These are phyloP conservation scores for Aegilops bicornis DNA, from an alignment of 176 grass and related monocot genomes.

Conservation along the genomic window DNA sequence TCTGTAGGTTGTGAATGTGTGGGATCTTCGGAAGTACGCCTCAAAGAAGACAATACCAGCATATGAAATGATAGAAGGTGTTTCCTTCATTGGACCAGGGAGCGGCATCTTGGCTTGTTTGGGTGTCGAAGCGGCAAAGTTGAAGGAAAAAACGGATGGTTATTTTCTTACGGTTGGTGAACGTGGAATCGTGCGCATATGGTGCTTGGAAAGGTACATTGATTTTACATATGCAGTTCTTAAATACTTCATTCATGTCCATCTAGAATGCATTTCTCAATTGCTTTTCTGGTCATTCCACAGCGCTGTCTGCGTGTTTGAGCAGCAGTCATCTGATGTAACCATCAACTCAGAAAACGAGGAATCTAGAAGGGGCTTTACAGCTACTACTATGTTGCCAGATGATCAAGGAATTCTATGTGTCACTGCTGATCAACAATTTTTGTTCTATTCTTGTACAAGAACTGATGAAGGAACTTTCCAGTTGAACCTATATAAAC, in stretches of 20 bases:
- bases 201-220: slow-evolving; percentile 81
- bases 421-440: slow-evolving; percentile 91
- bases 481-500: slow-evolving; percentile 67
- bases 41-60: slow-evolving; percentile 82
- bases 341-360: slow-evolving; percentile 61
- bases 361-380: slow-evolving; percentile 86
- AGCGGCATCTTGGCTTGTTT: slow-evolving; percentile 58
- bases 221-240: not conserved
- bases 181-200: slow-evolving; percentile 72
- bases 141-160: slow-evolving; percentile 30
- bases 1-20: slow-evolving; percentile 79
- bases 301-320: slow-evolving; percentile 69
- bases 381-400: slow-evolving; percentile 70
- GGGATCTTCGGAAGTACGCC: slow-evolving; percentile 69
- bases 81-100: slow-evolving; percentile 63
- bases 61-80: slow-evolving; percentile 93
- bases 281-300: slow-evolving; percentile 38
- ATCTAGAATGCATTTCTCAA: slow-evolving; percentile 15
- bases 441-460: slow-evolving; percentile 67
- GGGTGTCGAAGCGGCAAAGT: slow-evolving; percentile 31
- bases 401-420: slow-evolving; percentile 67
- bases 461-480: slow-evolving; percentile 55
- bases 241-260: not conserved
- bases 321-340: slow-evolving; percentile 79
- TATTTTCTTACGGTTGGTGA: slow-evolving; percentile 96